Conservation (phyloP, 345 rosid species). For the Erucastrum elatum region DNA sequence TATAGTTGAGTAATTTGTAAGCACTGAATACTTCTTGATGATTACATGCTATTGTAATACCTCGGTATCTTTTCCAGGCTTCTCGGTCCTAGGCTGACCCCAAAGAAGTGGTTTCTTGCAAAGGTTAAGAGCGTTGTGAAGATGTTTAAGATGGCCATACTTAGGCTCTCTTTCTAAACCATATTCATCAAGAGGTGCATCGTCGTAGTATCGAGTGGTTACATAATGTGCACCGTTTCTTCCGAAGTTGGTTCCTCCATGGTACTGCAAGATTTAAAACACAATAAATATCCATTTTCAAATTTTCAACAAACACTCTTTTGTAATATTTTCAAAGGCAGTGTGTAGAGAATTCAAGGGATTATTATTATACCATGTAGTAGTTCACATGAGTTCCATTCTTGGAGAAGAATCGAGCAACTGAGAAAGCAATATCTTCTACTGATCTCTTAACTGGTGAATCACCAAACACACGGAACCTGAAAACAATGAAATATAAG, state of each 20-base stretch:
- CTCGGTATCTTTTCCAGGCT: conserved; percentile 49
- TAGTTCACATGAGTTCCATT: conserved; percentile 81
- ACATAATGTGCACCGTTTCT: conserved; percentile 76
- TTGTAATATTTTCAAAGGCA: not conserved
- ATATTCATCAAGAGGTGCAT: conserved; percentile 92
- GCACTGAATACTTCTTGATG: not conserved
- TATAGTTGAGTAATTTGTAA: not conserved
- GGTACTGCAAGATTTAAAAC: conserved; percentile 53
- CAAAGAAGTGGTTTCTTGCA: conserved; percentile 71
- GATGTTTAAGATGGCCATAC: conserved; percentile 79
- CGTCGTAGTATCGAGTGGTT: conserved; percentile 89
- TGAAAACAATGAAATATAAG: conserved; percentile 4
- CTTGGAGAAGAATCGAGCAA: conserved; percentile 81
- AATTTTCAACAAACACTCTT: not conserved
- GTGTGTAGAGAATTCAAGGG: not conserved
- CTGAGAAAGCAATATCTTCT: conserved; percentile 77
- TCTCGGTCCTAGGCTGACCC: conserved; percentile 48
- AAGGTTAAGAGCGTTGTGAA: conserved; percentile 69
- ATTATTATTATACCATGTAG: conserved; percentile 66
- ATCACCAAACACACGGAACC: conserved; percentile 65
- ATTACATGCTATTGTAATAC: conserved; percentile 37
- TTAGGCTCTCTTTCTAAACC: conserved; percentile 82
- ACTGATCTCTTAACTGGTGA: conserved; percentile 59
- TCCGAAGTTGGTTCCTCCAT: conserved; percentile 92
- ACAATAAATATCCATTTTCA: not conserved